Evolutionary conservation across 2,329 filamentous ascomycete genomes (phyloP).

Genomic region (Chrysoporthe austroafricana): DNA sequence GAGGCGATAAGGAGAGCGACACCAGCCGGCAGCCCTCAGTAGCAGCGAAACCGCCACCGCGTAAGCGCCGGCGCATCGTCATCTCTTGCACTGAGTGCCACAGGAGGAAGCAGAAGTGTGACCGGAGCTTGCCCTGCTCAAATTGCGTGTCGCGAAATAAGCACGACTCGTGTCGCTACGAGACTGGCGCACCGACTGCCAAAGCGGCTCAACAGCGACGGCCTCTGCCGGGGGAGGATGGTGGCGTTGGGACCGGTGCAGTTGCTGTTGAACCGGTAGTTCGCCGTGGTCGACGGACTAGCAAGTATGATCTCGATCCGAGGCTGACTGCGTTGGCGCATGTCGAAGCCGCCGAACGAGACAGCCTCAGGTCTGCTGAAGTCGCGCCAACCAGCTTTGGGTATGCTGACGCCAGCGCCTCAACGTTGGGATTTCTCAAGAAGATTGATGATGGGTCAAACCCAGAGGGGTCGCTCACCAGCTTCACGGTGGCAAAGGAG

Average conservation of each 20-base stretch:
- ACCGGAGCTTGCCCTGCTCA: conserved; percentile 61
- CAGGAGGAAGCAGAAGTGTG: conserved; percentile 67
- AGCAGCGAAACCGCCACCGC: conserved; percentile 45
- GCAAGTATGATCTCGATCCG: conserved; percentile 8
- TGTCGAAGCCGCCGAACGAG: not conserved
- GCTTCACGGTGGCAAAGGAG: conserved; percentile 37
- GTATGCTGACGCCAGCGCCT: conserved; percentile 53
- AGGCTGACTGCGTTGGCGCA: not conserved
- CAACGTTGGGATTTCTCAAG: conserved; percentile 58
- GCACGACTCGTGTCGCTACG: conserved; percentile 59
- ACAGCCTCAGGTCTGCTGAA: not conserved
- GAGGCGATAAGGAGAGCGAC: conserved; percentile 7
- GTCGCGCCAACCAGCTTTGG: conserved; percentile 45
- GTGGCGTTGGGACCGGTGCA: not conserved
- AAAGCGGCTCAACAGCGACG: conserved; percentile 38
- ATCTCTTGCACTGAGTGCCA: conserved; percentile 69
- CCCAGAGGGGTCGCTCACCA: conserved; percentile 34
- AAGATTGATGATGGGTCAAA: conserved; percentile 57
- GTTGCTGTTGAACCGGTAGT: not conserved
- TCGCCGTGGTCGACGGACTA: conserved; percentile 25
- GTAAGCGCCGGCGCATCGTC: conserved; percentile 63
- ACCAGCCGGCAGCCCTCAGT: not conserved
- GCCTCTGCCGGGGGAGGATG: conserved; percentile 12
- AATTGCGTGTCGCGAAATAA: conserved; percentile 64
- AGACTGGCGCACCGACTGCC: conserved; percentile 52